These are phyloP conservation scores for Pseudogymnoascus sp. DNA, from an alignment of 2,329 filamentous ascomycete species.

Conservation along the genomic window DNA sequence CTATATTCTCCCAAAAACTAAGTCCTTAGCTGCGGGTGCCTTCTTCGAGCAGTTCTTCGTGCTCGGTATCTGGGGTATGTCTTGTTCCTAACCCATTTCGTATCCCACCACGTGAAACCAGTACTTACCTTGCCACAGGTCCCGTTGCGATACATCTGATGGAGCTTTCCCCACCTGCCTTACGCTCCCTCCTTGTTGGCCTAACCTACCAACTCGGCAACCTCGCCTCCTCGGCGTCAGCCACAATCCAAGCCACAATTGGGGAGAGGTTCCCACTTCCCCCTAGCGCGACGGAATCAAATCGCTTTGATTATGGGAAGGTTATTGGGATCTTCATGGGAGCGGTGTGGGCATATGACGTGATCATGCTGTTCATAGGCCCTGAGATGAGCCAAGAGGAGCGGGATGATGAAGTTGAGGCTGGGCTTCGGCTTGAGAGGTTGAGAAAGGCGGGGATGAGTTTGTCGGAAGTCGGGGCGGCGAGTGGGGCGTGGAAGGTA, in stretches of 20 bases:
- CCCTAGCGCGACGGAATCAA: slow-evolving; percentile 38
- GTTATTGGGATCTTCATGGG: slow-evolving; percentile 87
- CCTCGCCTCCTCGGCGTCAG: slow-evolving; percentile 62
- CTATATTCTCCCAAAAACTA: slow-evolving; percentile 60
- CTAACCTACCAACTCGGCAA: slow-evolving; percentile 65
- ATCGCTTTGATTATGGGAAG: slow-evolving; percentile 64
- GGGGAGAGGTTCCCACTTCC: slow-evolving; percentile 67
- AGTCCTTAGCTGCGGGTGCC: slow-evolving; percentile 63
- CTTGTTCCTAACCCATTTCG: neutral
- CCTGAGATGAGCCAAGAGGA: slow-evolving; percentile 29
- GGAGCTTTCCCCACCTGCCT: slow-evolving; percentile 59
- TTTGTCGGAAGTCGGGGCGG: neutral
- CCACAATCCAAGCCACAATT: slow-evolving; percentile 70
- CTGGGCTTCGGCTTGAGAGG: neutral
- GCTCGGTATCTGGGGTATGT: slow-evolving; percentile 61
- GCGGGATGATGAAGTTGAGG: neutral
- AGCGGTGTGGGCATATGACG: slow-evolving; percentile 60
- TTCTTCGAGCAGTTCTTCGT: slow-evolving; percentile 79
- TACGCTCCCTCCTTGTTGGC: slow-evolving; percentile 60
- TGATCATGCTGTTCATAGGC: slow-evolving; percentile 39
- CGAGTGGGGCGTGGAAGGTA: neutral
- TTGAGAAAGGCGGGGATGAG: neutral
- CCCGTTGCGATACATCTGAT: slow-evolving; percentile 63
- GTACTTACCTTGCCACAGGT: slow-evolving; percentile 29
- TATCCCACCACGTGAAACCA: neutral